Base-by-base conservation (phyloP, 148 eudicot species). In the Vaccinium vitisidaea region DNA sequence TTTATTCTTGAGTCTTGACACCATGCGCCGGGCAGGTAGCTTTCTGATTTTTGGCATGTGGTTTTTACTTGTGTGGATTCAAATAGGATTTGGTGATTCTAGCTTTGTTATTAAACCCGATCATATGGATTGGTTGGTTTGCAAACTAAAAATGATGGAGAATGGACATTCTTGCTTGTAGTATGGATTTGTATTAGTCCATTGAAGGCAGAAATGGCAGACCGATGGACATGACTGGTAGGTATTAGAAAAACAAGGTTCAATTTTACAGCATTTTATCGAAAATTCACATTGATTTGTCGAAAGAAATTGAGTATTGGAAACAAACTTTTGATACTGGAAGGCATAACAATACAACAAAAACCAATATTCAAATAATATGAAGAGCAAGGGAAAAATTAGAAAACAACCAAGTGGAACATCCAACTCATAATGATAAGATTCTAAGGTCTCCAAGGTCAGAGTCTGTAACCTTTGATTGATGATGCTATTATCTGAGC, bases 401-500 rank as follows among this genome's bases (percentile, higher is more conserved):
- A 59, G 23, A 69, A 27, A 27, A 69, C 74, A 69, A 69, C 1
- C 74, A 69, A 69, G 39, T 12, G 74, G 74, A 69, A 69, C 74
- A 27, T 27, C 74, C 30, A 69, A 27, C 74, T 69, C 36, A 27
- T 30, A 69, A 69, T 25, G 16, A 67, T 4, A 25, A 2, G 39
- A 67, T 25, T 23, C 74, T 5, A 69, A 69, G 39, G 18, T 69
- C 74, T 69, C 39, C 15, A 25, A 11, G 74, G 74, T 69, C 74
- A 27, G 74, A 12, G 74, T 69, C 39, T 69, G 36, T 12, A 69
- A 69, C 74, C 39, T 5, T 27, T 27, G 18, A 69, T 69, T 15
- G 77, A 74, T 74, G 77, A 74, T 36, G 52, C n/a, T 39, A 43
- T n/a, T 3, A 77, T 11, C 52, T 77, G 80, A 39, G 80, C 80